A percentile compares a stretch with the other conserved stretches of the same genome.
These are phyloP conservation scores for Erysimum cheiranthoides DNA, from an alignment of 345 rosid species.

Conservation along the genomic window DNA sequence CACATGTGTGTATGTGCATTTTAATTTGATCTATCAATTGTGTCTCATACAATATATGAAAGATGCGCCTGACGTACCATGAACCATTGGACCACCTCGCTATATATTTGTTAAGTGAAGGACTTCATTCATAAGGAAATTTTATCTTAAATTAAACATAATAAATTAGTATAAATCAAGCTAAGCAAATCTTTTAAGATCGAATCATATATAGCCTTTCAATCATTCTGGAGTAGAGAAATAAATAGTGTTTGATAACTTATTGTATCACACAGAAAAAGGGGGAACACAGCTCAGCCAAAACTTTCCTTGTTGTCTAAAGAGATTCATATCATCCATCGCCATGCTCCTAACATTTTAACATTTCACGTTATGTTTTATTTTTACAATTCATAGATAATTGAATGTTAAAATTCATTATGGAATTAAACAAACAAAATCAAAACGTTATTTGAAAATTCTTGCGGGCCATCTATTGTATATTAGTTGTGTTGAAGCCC, in stretches of 20 bases:
- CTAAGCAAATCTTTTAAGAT: constrained; percentile 39
- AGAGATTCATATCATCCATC: constrained; percentile 19
- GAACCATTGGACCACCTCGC: constrained; percentile 31
- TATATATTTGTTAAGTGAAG: constrained; percentile 29
- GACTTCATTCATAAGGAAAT: constrained; percentile 13
- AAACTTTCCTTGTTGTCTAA: constrained; percentile 30
- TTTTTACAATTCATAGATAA: background rate
- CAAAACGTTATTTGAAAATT: background rate
- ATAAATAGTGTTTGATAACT: constrained; percentile 18
- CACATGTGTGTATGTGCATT: background rate
- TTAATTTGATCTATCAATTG: constrained; percentile 11
- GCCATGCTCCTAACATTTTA: constrained; percentile 3
- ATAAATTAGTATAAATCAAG: background rate
- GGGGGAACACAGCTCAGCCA: constrained; percentile 35
- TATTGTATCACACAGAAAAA: constrained; percentile 5
- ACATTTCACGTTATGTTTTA: background rate
- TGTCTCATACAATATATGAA: constrained; percentile 5
- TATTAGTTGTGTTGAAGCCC: background rate
- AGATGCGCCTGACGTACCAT: constrained; percentile 17
- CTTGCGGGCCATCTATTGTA: background rate
- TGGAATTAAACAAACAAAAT: background rate
- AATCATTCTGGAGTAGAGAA: background rate
- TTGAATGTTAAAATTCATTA: background rate
- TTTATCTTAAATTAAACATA: constrained; percentile 19
- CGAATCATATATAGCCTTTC: constrained; percentile 33